Base-by-base conservation (phyloP, 2,329 filamentous ascomycete genomes). In the Alternaria hordeiaustralica region DNA sequence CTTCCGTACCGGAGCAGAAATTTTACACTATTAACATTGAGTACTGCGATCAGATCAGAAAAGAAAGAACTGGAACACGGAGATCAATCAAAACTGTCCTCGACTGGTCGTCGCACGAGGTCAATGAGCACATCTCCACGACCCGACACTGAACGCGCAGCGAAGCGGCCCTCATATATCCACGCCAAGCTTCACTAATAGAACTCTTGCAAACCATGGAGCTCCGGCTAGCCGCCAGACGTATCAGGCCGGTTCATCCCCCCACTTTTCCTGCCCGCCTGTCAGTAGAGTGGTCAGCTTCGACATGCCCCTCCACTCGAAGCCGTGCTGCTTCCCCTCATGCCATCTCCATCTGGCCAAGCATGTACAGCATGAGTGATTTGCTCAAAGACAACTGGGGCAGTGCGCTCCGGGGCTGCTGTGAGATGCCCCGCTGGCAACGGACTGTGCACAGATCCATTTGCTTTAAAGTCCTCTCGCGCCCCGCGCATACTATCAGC, bases 261-360 rank as follows among this genome's bases (percentile, higher is more conserved):
- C 66, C 73, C 74, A 71, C 73, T 74, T 76, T 71, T 73, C 61
- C 61, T 54, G 55, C 56, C 60, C 50, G 60, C 66, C 58, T 65
- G 53, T 66, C 68, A 65, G 63, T 62, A 53, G 33, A 67, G 46
- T 62, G 43, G 60, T 53, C 60, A 43, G 58, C 44, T 60, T 53
- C 23, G 15, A 28, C 46, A 41, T 57, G 59, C 58, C 59, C 67
- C 58, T 54, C 61, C 43, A 30, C 60, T 51, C 46, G 62, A 67
- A 58, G 50, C 63, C 56, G 61, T 61, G 49, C 55, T 60, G 41
- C 41, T 57, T 54, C 61, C 60, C 57, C 60, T 58, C 36, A 41
- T 41, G 36, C 36, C 36, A 41, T 41, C 44, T 64, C 57, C 59
- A 67, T 65, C 30, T 59, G 18, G 68, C 70, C 71, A 73, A 71